Percentiles rank a stretch among this genome's conserved stretches.
phyloP scores from a whole-genome alignment of 2,329 filamentous ascomycete species.

The Penicillium italicum region DNA sequence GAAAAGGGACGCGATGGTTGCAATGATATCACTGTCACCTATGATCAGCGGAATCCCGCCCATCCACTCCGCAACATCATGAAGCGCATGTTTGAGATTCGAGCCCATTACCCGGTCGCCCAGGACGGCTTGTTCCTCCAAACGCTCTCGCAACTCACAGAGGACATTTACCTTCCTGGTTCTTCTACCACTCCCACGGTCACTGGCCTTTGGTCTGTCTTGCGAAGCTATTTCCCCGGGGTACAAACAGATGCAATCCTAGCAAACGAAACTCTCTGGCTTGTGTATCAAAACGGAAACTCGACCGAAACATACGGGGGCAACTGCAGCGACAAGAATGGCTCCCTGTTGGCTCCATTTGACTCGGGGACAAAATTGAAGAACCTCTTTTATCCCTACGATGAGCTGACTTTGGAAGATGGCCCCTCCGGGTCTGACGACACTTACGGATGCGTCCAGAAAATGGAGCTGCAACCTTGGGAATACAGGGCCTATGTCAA shows the following conservation, averaged over 20 bases:
- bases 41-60: slow-evolving; percentile 61
- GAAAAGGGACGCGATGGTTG: slow-evolving; percentile 54
- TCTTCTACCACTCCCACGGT: slow-evolving; percentile 53
- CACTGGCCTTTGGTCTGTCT: slow-evolving; percentile 60
- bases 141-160: slow-evolving; percentile 55
- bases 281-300: slow-evolving; percentile 47
- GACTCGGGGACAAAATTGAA: slow-evolving; percentile 52
- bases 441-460: slow-evolving; percentile 55
- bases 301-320: slow-evolving; percentile 56
- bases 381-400: slow-evolving; percentile 62
- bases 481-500: slow-evolving; percentile 61
- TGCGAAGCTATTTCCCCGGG: slow-evolving; percentile 48
- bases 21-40: slow-evolving; percentile 53
- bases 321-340: slow-evolving; percentile 38
- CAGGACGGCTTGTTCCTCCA: slow-evolving; percentile 57
- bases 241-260: slow-evolving; percentile 47
- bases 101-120: slow-evolving; percentile 55
- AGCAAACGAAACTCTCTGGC: slow-evolving; percentile 46
- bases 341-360: slow-evolving; percentile 55
- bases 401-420: slow-evolving; percentile 49
- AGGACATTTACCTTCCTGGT: slow-evolving; percentile 50
- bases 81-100: slow-evolving; percentile 60
- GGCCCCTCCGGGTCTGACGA: slow-evolving; percentile 46
- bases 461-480: slow-evolving; percentile 52
- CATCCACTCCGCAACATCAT: slow-evolving; percentile 59